Conservation (phyloP, 2,329 filamentous ascomycete genomes). For the Trichophyton schoenleinii region DNA sequence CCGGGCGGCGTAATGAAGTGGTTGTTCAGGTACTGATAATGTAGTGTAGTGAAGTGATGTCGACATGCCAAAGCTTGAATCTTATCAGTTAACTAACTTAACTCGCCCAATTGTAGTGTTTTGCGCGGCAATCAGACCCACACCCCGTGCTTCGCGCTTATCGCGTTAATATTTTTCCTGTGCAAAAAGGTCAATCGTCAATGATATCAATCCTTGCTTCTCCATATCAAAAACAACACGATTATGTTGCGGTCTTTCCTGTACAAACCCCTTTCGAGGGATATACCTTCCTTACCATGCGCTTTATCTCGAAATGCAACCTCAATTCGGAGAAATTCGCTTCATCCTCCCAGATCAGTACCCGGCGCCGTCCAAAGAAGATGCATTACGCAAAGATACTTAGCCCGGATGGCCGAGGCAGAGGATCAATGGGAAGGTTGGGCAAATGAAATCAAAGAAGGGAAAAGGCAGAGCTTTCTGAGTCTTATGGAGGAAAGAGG, state of each 20-base stretch:
- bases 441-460: slow-evolving; percentile 32
- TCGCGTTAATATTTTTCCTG: not conserved
- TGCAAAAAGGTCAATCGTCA: not conserved
- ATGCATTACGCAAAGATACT: slow-evolving; percentile 27
- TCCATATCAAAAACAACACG: not conserved
- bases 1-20: slow-evolving; percentile 71
- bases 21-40: slow-evolving; percentile 50
- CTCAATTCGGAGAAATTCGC: not conserved
- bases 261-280: not conserved
- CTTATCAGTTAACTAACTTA: not conserved
- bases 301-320: not conserved
- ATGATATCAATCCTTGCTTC: not conserved
- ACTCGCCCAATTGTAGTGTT: not conserved
- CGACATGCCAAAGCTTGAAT: too few species aligned
- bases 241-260: not conserved
- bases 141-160: not conserved
- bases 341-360: not conserved
- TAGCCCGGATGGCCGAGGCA: slow-evolving; percentile 29
- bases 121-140: not conserved
- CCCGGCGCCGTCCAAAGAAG: slow-evolving; percentile 13
- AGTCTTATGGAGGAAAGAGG: slow-evolving; percentile 35
- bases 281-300: not conserved
- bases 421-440: slow-evolving; percentile 29
- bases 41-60: slow-evolving; percentile 7
- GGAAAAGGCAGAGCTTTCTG: slow-evolving; percentile 33